These are phyloP conservation scores for Mucor circinelloides DNA, from an alignment of 371 early-diverging fungal genomes.

Conservation along the genomic window DNA sequence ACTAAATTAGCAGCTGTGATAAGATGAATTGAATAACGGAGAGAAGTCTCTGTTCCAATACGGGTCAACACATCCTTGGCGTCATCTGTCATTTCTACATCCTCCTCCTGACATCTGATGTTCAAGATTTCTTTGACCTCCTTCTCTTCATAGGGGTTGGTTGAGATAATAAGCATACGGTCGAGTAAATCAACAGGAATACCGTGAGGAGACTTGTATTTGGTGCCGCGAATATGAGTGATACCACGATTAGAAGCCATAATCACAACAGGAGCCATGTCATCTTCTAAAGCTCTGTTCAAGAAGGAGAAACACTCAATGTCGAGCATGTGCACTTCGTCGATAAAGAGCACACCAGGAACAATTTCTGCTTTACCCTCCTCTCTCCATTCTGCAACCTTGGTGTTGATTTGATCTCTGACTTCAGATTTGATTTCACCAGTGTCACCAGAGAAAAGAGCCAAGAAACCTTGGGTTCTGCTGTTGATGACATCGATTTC, in stretches of 20 bases:
- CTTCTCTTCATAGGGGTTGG: slow-evolving; percentile 81
- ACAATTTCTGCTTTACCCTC: slow-evolving; percentile 99
- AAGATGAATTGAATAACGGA: slow-evolving; percentile 97
- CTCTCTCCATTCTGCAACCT: slow-evolving; percentile 98
- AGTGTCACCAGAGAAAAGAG: slow-evolving; percentile 96
- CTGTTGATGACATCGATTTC: slow-evolving; percentile 99
- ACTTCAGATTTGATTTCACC: slow-evolving; percentile 98
- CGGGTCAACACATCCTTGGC: slow-evolving; percentile 88
- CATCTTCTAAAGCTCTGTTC: slow-evolving; percentile 95
- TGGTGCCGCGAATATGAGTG: slow-evolving; percentile 92
- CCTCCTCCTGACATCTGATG: slow-evolving; percentile 95
- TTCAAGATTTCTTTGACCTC: slow-evolving; percentile 91
- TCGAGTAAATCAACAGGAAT: slow-evolving; percentile 98
- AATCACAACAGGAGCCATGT: slow-evolving; percentile 96
- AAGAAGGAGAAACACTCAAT: slow-evolving; percentile 99
- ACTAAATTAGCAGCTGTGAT: slow-evolving; percentile 93
- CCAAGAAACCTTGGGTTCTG: slow-evolving; percentile 95
- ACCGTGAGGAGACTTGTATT: slow-evolving; percentile 93
- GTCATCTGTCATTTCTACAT: slow-evolving; percentile 94
- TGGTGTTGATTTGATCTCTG: slow-evolving; percentile 97
- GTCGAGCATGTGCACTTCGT: slow-evolving; percentile 99
- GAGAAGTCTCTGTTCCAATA: slow-evolving; percentile 91
- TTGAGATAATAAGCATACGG: slow-evolving; percentile 92
- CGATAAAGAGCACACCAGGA: slow-evolving; percentile 98
- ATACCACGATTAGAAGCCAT: slow-evolving; percentile 98